These are phyloP conservation scores for Xylaria palmicola DNA, from an alignment of 495 filamentous ascomycete species.

Conservation along the genomic window DNA sequence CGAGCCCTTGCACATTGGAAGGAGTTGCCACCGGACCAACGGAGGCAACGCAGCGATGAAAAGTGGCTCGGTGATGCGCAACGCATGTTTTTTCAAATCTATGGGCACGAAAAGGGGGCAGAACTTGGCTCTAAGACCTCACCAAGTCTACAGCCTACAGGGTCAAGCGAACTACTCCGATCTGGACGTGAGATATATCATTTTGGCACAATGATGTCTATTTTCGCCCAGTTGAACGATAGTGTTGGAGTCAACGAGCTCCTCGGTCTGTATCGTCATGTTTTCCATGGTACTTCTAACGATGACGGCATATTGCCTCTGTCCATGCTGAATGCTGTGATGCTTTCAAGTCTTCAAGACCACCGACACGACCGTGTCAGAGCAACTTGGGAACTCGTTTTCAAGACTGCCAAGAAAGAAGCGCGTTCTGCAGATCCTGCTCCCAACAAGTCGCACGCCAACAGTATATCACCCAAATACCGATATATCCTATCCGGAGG, in stretches of 20 bases:
- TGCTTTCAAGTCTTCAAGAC: constrained; percentile 59
- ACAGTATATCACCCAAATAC: constrained; percentile 51
- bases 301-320: constrained; percentile 45
- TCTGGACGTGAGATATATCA: constrained; percentile 52
- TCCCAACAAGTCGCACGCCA: constrained; percentile 13
- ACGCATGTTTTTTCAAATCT: constrained; percentile 28
- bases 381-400: constrained; percentile 62
- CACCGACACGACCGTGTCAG: constrained; percentile 58
- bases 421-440: constrained; percentile 34
- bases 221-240: constrained; percentile 58
- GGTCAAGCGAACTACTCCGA: constrained; percentile 37
- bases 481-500: constrained; percentile 58
- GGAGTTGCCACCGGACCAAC: constrained; percentile 21
- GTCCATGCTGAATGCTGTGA: constrained; percentile 60
- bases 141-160: constrained; percentile 14
- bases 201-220: constrained; percentile 53
- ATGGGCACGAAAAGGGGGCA: constrained; percentile 19
- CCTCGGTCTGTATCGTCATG: constrained; percentile 50
- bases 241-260: constrained; percentile 55
- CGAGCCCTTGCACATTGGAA: constrained; percentile 35
- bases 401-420: constrained; percentile 50
- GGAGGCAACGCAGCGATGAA: constrained; percentile 14
- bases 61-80: constrained; percentile 32
- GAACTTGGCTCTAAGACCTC: neutral
- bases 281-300: constrained; percentile 32